These are phyloP conservation scores for Fraxinus greggii DNA, from an alignment of 305 asterid genomes.

Conservation along the genomic window DNA sequence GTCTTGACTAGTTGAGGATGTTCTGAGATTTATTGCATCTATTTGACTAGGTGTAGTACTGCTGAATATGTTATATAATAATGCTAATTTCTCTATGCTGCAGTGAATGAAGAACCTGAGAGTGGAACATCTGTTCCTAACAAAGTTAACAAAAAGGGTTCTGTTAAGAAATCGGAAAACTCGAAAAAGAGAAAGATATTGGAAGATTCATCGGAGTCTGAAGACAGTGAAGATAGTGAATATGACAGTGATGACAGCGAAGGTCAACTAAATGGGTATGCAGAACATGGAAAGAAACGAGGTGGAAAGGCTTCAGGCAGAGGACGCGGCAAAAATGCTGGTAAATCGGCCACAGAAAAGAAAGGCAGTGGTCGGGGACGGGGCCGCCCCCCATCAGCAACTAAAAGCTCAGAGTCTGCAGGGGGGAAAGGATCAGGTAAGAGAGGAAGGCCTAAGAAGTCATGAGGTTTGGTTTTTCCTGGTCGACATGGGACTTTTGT, in stretches of 20 bases:
- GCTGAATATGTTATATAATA: not conserved
- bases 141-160: conserved; percentile 38
- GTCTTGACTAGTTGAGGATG: not conserved
- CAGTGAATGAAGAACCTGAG: conserved; percentile 48
- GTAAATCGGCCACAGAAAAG: conserved; percentile 34
- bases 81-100: conserved; percentile 28
- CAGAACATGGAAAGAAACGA: conserved; percentile 21
- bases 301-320: conserved; percentile 40
- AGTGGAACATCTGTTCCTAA: conserved; percentile 32
- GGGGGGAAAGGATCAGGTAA: conserved; percentile 49
- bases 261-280: conserved; percentile 49
- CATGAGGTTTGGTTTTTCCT: conserved; percentile 26
- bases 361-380: conserved; percentile 66
- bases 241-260: conserved; percentile 42
- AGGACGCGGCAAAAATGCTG: conserved; percentile 55
- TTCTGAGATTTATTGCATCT: not conserved
- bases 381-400: conserved; percentile 57
- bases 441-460: conserved; percentile 74
- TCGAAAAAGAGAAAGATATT: conserved; percentile 67
- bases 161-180: conserved; percentile 44
- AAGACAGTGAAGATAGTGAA: conserved; percentile 49
- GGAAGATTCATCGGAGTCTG: conserved; percentile 59
- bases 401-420: conserved; percentile 32
- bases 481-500: conserved; percentile 16
- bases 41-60: not conserved